Evolutionary conservation across 2,329 filamentous ascomycete species (phyloP).

Genomic region (Neonectria coccinea): DNA sequence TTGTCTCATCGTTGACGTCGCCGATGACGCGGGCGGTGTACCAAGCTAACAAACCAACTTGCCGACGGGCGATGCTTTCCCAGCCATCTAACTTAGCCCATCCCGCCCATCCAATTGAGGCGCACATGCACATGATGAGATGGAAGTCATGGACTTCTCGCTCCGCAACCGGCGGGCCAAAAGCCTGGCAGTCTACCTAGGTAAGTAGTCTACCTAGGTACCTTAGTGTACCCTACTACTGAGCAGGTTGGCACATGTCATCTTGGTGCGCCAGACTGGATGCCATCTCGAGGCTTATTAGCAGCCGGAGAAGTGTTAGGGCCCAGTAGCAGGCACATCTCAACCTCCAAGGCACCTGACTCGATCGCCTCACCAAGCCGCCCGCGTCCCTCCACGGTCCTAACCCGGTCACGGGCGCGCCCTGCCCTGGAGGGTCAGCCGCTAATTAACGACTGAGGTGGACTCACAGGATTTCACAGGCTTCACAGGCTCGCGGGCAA

Average conservation of each 20-base stretch:
- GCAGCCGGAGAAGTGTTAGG: constrained; percentile 5
- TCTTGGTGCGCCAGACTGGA: constrained; percentile 4
- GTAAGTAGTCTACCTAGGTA: too few relatives aligned
- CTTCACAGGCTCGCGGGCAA: constrained; percentile 3
- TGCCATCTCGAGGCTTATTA: constrained; percentile 18
- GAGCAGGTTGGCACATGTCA: neutral
- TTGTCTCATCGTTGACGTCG: constrained; percentile 8
- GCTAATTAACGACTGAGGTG: constrained; percentile 7
- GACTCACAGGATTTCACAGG: neutral
- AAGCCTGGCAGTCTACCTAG: too few relatives aligned
- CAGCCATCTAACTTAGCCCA: constrained; percentile 2
- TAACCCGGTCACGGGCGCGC: constrained; percentile 2
- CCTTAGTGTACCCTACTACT: too few relatives aligned
- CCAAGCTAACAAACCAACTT: constrained; percentile 10
- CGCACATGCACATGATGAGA: constrained; percentile 4
- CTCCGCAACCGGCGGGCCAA: constrained; percentile 24
- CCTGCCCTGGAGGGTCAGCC: constrained; percentile 14
- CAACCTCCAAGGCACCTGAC: constrained; percentile 13
- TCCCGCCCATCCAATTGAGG: constrained; percentile 22
- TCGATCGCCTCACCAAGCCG: constrained; percentile 14
- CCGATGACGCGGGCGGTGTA: constrained; percentile 1
- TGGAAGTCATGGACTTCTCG: constrained; percentile 1
- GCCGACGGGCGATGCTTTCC: neutral
- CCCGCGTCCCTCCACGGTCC: neutral
- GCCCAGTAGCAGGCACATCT: constrained; percentile 12